phyloP scores from a whole-genome alignment of 257 asterid genomes.

The Primulina tabacum region DNA sequence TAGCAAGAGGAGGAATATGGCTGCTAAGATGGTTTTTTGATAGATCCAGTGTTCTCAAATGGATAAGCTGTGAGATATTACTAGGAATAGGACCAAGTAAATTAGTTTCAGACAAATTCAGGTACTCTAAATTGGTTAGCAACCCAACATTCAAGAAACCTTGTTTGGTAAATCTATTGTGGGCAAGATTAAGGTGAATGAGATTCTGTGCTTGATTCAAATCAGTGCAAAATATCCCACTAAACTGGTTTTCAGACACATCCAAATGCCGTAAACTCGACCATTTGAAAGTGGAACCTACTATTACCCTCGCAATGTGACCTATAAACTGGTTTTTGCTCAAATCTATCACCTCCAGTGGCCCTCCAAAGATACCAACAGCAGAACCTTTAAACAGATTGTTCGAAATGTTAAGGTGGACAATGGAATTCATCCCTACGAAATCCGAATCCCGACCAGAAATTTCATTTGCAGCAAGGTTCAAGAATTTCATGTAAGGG shows the following conservation, averaged over 20 bases:
- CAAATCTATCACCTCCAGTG: constrained; percentile 78
- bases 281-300: constrained; percentile 54
- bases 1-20: constrained; percentile 50
- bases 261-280: constrained; percentile 67
- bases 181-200: constrained; percentile 72
- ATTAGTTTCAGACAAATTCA: constrained; percentile 69
- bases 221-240: constrained; percentile 54
- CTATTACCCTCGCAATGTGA: constrained; percentile 71
- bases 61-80: constrained; percentile 46
- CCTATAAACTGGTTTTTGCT: constrained; percentile 89
- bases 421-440: constrained; percentile 43
- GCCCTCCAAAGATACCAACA: constrained; percentile 53
- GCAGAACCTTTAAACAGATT: constrained; percentile 72
- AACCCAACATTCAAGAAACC: constrained; percentile 38
- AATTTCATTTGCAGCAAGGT: constrained; percentile 58
- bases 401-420: constrained; percentile 67
- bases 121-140: constrained; percentile 59
- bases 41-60: constrained; percentile 62
- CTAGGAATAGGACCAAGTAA: constrained; percentile 62
- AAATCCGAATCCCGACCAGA: constrained; percentile 64
- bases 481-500: constrained; percentile 55
- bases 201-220: constrained; percentile 52
- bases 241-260: constrained; percentile 71
- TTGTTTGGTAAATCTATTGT: constrained; percentile 66
- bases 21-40: constrained; percentile 62